Evolutionary conservation across 192 early-diverging fungal species (phyloP).

Genomic region (Linnemannia schmuckeri): DNA sequence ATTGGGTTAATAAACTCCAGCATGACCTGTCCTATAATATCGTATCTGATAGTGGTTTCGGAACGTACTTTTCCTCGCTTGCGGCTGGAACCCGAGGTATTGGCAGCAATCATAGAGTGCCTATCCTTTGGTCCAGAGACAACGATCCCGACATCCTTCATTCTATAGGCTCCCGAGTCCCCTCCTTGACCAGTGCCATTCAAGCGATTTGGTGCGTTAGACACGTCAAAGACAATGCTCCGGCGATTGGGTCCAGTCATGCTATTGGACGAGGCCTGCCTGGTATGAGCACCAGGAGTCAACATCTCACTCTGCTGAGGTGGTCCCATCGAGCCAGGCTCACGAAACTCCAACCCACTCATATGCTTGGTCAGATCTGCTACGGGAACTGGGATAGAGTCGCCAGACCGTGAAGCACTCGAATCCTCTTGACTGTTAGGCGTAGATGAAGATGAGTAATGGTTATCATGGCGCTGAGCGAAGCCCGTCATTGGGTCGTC

Average conservation of each 20-base stretch:
- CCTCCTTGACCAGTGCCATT: not conserved
- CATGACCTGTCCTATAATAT: not conserved
- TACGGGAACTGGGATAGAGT: constrained; percentile 34
- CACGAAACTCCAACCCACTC: constrained; percentile 49
- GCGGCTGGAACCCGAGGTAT: constrained; percentile 22
- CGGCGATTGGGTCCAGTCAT: constrained; percentile 19
- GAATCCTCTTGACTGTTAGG: constrained; percentile 37
- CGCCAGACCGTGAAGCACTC: not conserved
- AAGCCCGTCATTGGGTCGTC: constrained; percentile 35
- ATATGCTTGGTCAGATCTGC: constrained; percentile 53
- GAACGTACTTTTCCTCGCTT: constrained; percentile 50
- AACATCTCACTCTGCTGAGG: constrained; percentile 10
- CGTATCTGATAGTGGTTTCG: not conserved
- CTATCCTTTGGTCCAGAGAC: constrained; percentile 34
- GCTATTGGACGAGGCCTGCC: constrained; percentile 32
- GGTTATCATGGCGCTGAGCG: constrained; percentile 16
- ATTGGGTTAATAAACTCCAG: not conserved
- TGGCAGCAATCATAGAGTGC: constrained; percentile 16
- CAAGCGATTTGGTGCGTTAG: constrained; percentile 12
- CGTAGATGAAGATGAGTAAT: constrained; percentile 26
- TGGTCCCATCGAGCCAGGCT: not conserved
- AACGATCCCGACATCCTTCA: not conserved
- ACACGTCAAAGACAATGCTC: constrained; percentile 39
- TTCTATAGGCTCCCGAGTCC: constrained; percentile 10
- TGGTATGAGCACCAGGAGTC: constrained; percentile 9